Conservation (phyloP, 2,329 filamentous ascomycete species). For the Xylaria polymorpha region DNA sequence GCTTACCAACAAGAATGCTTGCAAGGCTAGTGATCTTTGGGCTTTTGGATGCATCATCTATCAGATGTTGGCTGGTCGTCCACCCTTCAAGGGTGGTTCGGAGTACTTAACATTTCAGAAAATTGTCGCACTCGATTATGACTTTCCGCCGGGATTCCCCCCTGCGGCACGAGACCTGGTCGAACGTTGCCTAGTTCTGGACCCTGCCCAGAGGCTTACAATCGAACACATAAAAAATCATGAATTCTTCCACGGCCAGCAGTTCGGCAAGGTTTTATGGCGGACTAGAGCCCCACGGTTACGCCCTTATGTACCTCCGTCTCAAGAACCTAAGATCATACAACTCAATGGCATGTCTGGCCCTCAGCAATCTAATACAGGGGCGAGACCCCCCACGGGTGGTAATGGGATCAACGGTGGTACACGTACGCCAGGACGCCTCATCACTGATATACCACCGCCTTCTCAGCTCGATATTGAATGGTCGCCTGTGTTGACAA, state of each 20-base stretch:
- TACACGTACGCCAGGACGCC: conserved; percentile 74
- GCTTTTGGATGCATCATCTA: conserved; percentile 99
- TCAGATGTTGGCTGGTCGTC: conserved; percentile 92
- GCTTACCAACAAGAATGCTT: conserved; percentile 95
- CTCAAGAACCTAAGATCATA: conserved; percentile 78
- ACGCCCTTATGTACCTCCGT: conserved; percentile 82
- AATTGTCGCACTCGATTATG: conserved; percentile 93
- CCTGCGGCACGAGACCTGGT: conserved; percentile 87
- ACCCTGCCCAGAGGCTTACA: conserved; percentile 83
- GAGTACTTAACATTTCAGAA: conserved; percentile 99
- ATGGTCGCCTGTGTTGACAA: conserved; percentile 95
- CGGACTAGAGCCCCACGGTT: conserved; percentile 88
- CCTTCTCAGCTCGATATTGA: conserved; percentile 97
- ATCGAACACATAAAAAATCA: conserved; percentile 98
- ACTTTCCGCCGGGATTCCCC: conserved; percentile 91
- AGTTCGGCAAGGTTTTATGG: conserved; percentile 88
- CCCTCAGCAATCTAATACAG: conserved; percentile 45
- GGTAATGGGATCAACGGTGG: conserved; percentile 58
- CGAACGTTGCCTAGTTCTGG: conserved; percentile 88
- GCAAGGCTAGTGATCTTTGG: conserved; percentile 98
- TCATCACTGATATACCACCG: conserved; percentile 96
- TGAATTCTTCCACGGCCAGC: conserved; percentile 89
- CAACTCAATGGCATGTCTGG: conserved; percentile 72
- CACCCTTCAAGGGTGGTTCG: conserved; percentile 94
- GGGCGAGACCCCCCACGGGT: conserved; percentile 50